These are phyloP conservation scores for Naegleria fowleri DNA, from an alignment of 208 protist genomes.

Conservation along the genomic window DNA sequence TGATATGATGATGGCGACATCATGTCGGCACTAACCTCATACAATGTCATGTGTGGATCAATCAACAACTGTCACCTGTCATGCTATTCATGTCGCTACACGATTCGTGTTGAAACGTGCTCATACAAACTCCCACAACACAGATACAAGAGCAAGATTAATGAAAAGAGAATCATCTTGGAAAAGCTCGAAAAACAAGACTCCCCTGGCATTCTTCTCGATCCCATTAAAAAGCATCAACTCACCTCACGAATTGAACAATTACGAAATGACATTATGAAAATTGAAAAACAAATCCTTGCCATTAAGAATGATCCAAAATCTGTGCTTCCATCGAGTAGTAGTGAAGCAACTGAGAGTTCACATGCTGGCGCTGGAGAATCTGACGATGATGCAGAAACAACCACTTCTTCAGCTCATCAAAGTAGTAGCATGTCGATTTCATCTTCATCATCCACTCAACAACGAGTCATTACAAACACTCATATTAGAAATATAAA, in stretches of 20 bases:
- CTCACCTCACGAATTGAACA: not conserved
- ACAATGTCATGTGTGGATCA: too few species aligned
- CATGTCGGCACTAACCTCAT: too few species aligned
- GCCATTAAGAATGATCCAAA: not conserved
- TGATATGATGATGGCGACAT: too few species aligned
- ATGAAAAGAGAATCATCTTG: not conserved
- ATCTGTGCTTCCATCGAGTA: not conserved
- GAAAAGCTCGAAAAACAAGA: not conserved
- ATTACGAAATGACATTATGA: not conserved
- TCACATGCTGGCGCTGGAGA: not conserved
- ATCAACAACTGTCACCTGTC: too few species aligned
- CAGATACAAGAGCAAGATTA: not conserved
- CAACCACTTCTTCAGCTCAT: not conserved
- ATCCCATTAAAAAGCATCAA: not conserved
- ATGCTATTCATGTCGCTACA: not conserved
- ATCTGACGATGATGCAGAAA: not conserved
- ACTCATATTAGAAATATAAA: not conserved
- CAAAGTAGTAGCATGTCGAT: too few species aligned
- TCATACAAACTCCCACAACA: too few species aligned
- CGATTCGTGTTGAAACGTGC: too few species aligned
- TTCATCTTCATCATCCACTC: not conserved
- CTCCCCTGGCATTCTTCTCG: not conserved
- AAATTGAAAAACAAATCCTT: not conserved
- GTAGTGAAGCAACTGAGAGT: not conserved
- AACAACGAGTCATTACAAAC: not conserved